A percentile compares a stretch with the other conserved stretches of the same genome.
phyloP scores from a whole-genome alignment of 495 filamentous ascomycete species.

The Choiromyces venosus region DNA sequence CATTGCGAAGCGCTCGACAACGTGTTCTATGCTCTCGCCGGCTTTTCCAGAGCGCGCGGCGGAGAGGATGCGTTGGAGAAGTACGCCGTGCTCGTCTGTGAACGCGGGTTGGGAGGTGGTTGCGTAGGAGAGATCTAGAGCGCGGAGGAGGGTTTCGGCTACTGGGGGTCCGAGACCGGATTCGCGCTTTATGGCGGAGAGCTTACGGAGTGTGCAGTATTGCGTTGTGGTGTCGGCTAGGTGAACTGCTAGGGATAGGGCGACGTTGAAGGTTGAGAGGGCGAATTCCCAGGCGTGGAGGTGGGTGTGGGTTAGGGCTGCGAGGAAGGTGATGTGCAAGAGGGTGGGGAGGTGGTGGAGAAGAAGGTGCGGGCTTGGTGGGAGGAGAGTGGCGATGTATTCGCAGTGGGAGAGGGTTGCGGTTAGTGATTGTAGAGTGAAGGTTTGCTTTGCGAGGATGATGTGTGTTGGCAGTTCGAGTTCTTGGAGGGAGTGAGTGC shows the following conservation, averaged over 20 bases:
- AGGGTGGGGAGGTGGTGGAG: conserved; percentile 1
- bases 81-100: conserved; percentile 11
- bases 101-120: conserved; percentile 4
- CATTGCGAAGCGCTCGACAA: conserved; percentile 19
- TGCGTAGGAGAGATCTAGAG: conserved; percentile 15
- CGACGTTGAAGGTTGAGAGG: conserved; percentile 15
- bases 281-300: conserved; percentile 23
- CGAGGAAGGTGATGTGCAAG: conserved; percentile 18
- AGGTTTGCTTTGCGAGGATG: background rate
- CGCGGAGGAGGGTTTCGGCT: conserved; percentile 18
- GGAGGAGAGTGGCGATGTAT: background rate
- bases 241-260: conserved; percentile 8
- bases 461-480: background rate
- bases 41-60: conserved; percentile 9
- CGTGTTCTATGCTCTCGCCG: conserved; percentile 17
- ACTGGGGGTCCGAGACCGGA: conserved; percentile 19
- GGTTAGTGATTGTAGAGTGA: background rate
- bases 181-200: conserved; percentile 22
- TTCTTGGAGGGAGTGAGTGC: background rate
- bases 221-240: conserved; percentile 13
- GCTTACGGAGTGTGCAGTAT: conserved; percentile 22
- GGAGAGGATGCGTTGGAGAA: conserved; percentile 17
- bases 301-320: conserved; percentile 13
- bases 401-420: background rate
- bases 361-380: background rate